These are phyloP conservation scores for Mentha longifolia DNA, from an alignment of 257 asterid genomes.

Conservation along the genomic window DNA sequence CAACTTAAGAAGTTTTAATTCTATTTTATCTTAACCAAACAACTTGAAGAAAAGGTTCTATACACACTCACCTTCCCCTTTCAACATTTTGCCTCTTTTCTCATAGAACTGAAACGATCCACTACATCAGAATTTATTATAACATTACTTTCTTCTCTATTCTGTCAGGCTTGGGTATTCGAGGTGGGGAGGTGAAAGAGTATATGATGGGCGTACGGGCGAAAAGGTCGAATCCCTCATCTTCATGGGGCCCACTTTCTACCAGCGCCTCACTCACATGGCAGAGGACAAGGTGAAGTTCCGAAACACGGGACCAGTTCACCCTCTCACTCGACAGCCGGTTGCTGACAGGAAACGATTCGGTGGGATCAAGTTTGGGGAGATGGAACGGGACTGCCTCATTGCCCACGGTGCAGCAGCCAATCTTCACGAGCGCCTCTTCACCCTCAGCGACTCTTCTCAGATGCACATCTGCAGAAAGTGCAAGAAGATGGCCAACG, in stretches of 20 bases:
- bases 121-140: no score
- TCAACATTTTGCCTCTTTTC: background rate
- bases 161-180: constrained; percentile 74
- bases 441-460: constrained; percentile 87
- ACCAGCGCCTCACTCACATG: constrained; percentile 93
- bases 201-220: constrained; percentile 80
- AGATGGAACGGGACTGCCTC: constrained; percentile 95
- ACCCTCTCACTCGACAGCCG: constrained; percentile 97
- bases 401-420: constrained; percentile 95
- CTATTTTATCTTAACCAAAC: background rate
- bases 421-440: constrained; percentile 85
- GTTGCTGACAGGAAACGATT: constrained; percentile 92
- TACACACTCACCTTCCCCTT: background rate
- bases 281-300: constrained; percentile 95
- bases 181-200: constrained; percentile 89
- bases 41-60: no score
- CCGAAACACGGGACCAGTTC: constrained; percentile 91
- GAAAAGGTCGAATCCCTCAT: constrained; percentile 65
- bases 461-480: constrained; percentile 86
- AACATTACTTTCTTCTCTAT: constrained; percentile 2
- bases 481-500: constrained; percentile 79
- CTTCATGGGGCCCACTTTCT: constrained; percentile 93
- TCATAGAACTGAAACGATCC: background rate
- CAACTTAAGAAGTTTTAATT: no score
- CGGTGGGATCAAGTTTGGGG: constrained; percentile 93